phyloP scores from a whole-genome alignment of 2,329 filamentous ascomycete species.

The Hypoxylon sp. region DNA sequence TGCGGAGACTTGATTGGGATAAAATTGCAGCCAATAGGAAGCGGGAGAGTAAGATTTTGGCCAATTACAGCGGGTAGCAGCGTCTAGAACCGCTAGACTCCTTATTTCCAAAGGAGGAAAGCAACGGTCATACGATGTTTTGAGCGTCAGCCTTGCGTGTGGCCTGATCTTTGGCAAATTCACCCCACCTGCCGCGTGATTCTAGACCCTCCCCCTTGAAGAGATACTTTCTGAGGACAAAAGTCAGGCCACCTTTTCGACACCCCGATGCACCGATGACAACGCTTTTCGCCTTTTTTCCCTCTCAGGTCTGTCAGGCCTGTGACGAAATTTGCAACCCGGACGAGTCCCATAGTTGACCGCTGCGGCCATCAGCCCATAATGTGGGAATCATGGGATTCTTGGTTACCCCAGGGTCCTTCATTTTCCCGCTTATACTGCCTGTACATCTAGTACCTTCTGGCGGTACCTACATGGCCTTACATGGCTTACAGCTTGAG shows the following conservation, averaged over 20 bases:
- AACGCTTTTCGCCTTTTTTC: conserved; percentile 27
- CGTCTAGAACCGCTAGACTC: conserved; percentile 38
- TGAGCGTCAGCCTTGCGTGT: conserved; percentile 50
- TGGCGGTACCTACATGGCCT: neutral
- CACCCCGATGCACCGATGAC: conserved; percentile 41
- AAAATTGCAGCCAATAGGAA: conserved; percentile 30
- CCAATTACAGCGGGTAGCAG: conserved; percentile 30
- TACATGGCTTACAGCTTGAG: too few species aligned
- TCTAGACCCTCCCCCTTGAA: conserved; percentile 44
- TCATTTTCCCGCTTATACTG: conserved; percentile 33
- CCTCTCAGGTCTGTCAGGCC: conserved; percentile 21
- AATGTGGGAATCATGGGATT: conserved; percentile 39
- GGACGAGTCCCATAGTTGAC: conserved; percentile 41
- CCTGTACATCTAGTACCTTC: neutral
- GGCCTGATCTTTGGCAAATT: conserved; percentile 50
- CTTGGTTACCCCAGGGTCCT: conserved; percentile 29
- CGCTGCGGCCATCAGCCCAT: conserved; percentile 46
- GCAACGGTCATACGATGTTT: conserved; percentile 52
- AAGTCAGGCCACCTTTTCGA: conserved; percentile 44
- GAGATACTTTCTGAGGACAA: conserved; percentile 30
- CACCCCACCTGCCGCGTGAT: conserved; percentile 47
- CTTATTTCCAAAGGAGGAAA: conserved; percentile 33
- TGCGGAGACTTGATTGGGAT: conserved; percentile 14
- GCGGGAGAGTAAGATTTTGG: neutral
- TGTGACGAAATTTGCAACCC: conserved; percentile 38